Conservation (phyloP, 2,329 filamentous ascomycete genomes). For the Colletotrichum sansevieriae region DNA sequence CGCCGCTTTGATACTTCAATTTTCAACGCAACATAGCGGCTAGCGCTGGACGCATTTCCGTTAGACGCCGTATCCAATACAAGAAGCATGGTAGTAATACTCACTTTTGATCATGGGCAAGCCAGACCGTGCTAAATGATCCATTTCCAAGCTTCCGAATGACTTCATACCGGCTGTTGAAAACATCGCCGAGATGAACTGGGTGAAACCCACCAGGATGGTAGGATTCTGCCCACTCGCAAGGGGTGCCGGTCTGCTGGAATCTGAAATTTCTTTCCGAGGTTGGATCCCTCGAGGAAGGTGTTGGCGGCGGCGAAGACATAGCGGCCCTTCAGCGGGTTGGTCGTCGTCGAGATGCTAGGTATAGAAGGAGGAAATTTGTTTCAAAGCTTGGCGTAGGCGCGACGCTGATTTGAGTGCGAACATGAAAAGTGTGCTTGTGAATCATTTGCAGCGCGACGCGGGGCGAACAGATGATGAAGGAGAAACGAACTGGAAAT, state of each 20-base stretch:
- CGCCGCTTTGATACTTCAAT: slow-evolving; percentile 45
- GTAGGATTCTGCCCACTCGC: slow-evolving; percentile 41
- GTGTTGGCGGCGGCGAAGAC: slow-evolving; percentile 9
- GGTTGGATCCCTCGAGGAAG: background rate
- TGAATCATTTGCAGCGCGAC: background rate
- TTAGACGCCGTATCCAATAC: background rate
- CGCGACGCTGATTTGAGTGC: background rate
- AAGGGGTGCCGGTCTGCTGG: background rate
- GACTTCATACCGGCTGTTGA: slow-evolving; percentile 43
- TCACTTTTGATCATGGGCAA: slow-evolving; percentile 43
- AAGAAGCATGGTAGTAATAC: background rate
- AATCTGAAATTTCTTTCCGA: background rate
- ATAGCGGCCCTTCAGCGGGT: background rate
- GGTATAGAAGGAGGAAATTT: background rate
- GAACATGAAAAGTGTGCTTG: background rate
- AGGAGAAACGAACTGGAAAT: background rate
- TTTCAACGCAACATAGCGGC: slow-evolving; percentile 47
- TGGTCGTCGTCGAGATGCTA: background rate
- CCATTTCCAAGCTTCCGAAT: slow-evolving; percentile 47
- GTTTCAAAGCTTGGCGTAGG: background rate
- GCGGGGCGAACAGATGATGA: background rate
- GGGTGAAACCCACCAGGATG: slow-evolving; percentile 45
- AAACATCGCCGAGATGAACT: slow-evolving; percentile 45
- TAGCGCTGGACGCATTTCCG: background rate
- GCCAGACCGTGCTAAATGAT: slow-evolving; percentile 46